Evolutionary conservation across 805 yeast species (phyloP).

Genomic region (Saturnispora serradocipensis): DNA sequence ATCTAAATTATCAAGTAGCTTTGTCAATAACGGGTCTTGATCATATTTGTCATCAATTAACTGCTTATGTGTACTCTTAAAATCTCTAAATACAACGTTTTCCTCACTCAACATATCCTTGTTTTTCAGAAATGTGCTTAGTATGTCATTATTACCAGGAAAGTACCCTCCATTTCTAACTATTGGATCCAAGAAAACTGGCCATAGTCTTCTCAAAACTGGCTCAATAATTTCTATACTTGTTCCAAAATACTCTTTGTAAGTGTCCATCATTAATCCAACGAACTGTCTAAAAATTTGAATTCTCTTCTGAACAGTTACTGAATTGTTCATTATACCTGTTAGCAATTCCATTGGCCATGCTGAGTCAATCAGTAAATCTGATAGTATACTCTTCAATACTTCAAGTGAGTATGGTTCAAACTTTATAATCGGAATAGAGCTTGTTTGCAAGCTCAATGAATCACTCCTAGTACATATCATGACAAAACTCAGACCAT

Average conservation of each 20-base stretch:
- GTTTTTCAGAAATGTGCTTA: conserved; percentile 21
- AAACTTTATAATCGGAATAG: conserved; percentile 35
- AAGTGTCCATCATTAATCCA: conserved; percentile 37
- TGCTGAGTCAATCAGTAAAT: conserved; percentile 9
- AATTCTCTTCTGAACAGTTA: conserved; percentile 11
- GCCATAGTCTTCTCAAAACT: conserved; percentile 24
- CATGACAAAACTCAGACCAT: conserved; percentile 29
- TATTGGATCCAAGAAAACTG: conserved; percentile 23
- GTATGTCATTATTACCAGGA: conserved; percentile 21
- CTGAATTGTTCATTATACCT: conserved; percentile 1
- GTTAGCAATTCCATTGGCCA: conserved; percentile 10
- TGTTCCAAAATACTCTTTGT: conserved; percentile 36
- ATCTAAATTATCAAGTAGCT: neutral
- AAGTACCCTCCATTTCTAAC: conserved; percentile 13
- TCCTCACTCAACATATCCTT: conserved; percentile 20
- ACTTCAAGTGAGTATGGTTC: conserved; percentile 30
- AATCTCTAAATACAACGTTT: conserved; percentile 17
- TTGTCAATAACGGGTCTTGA: neutral
- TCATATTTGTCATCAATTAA: conserved; percentile 7
- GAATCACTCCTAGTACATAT: conserved; percentile 34
- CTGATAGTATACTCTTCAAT: conserved; percentile 29
- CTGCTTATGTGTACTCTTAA: conserved; percentile 12
- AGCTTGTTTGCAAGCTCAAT: conserved; percentile 28
- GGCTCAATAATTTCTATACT: conserved; percentile 31
- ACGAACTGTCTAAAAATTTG: conserved; percentile 26